Evolutionary conservation across 2,329 filamentous ascomycete genomes (phyloP).

Genomic region (Ambrosiella xylebori): DNA sequence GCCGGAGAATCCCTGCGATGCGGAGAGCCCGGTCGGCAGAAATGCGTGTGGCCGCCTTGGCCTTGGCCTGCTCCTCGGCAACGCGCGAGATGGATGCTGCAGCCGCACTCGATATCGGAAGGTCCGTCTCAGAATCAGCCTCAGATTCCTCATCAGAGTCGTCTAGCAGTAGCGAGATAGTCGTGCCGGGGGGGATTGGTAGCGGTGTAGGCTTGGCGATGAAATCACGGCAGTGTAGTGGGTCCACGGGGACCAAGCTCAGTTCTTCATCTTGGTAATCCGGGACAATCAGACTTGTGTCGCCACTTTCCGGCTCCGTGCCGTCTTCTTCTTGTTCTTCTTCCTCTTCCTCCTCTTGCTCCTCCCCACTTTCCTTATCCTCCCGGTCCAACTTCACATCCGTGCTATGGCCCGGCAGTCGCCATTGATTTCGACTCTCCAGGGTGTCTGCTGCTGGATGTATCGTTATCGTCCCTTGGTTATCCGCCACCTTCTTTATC

Average conservation of each 20-base stretch:
- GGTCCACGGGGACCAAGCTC: not conserved
- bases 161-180: not conserved
- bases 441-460: conserved; percentile 1
- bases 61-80: not conserved
- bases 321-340: not conserved
- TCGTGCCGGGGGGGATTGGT: not conserved
- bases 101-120: not conserved
- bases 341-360: not conserved
- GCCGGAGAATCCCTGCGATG: not conserved
- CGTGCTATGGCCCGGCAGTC: not conserved
- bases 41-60: not conserved
- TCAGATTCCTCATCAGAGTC: not conserved
- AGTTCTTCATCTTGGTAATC: conserved; percentile 4
- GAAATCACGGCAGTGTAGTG: not conserved
- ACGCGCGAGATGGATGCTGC: not conserved
- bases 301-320: not conserved
- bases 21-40: not conserved
- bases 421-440: conserved; percentile 6
- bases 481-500: not conserved
- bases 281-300: not conserved
- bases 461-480: not conserved
- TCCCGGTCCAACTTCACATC: not conserved
- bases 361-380: not conserved
- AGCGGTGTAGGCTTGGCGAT: not conserved
- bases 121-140: not conserved